Evolutionary conservation across 208 protist genomes (phyloP).

Genomic region (Herpetomonas muscarum): DNA sequence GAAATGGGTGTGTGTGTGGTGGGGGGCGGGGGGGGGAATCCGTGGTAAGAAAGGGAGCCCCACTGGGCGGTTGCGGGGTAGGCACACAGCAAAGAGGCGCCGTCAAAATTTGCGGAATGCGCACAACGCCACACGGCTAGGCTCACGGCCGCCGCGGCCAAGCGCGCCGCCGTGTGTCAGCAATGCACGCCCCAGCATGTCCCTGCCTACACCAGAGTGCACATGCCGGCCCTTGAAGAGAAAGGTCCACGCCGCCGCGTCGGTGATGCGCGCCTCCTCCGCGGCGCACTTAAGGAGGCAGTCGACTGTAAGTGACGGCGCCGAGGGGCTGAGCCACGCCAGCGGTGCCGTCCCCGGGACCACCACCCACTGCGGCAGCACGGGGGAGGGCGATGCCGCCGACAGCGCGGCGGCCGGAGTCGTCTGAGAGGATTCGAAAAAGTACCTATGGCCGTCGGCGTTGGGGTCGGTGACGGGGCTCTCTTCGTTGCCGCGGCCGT

Average conservation of each 20-base stretch:
- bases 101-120: no score
- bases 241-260: slow-evolving; percentile 6
- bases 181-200: not conserved
- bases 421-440: not conserved
- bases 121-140: no score
- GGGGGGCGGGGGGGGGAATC: no score
- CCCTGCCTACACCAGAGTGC: not conserved
- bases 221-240: slow-evolving; percentile 9
- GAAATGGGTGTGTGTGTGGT: no score
- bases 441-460: no score
- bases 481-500: not conserved
- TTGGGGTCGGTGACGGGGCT: not conserved
- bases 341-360: not conserved
- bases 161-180: not conserved
- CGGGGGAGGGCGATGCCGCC: no score
- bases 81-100: no score
- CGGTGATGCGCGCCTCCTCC: slow-evolving; percentile 11
- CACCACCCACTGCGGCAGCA: no score
- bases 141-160: no score
- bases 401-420: no score
- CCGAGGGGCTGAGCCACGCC: not conserved
- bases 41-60: no score
- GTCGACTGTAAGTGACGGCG: slow-evolving; percentile 6
- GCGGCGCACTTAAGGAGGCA: slow-evolving; percentile 11
- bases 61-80: no score